phyloP scores from a whole-genome alignment of 1,139 yeast genomes.

The Suhomyces coccinellae region DNA sequence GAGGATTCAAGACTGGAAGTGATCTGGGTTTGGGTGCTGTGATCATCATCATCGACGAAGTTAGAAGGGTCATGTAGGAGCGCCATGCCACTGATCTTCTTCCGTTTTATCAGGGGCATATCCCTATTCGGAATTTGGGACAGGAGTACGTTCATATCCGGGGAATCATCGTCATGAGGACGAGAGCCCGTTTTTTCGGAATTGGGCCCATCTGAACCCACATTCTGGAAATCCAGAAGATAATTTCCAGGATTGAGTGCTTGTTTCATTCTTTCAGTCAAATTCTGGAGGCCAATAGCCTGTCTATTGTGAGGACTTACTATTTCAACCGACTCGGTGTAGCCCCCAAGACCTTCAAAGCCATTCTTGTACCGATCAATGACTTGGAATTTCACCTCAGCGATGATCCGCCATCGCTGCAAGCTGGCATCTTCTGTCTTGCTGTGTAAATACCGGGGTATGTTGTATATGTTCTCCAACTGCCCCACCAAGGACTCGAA shows the following conservation, averaged over 20 bases:
- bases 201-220: background rate
- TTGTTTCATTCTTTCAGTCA: background rate
- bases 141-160: slow-evolving; percentile 3
- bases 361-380: background rate
- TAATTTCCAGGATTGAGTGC: background rate
- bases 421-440: slow-evolving; percentile 8
- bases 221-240: background rate
- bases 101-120: background rate
- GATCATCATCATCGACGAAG: background rate
- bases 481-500: background rate
- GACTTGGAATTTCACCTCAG: slow-evolving; percentile 12
- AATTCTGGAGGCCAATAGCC: background rate
- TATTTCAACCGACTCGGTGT: background rate
- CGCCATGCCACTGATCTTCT: slow-evolving; percentile 6
- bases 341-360: background rate
- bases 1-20: slow-evolving; percentile 1
- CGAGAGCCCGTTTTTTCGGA: no score
- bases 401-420: slow-evolving; percentile 17
- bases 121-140: slow-evolving; percentile 2
- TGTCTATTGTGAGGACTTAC: background rate
- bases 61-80: slow-evolving; percentile 5
- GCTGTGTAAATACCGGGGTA: background rate
- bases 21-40: slow-evolving; percentile 2
- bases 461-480: background rate
- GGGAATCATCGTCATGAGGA: background rate